Conservation (phyloP, 2,329 filamentous ascomycete species). For the Coniochaeta prunicola region DNA sequence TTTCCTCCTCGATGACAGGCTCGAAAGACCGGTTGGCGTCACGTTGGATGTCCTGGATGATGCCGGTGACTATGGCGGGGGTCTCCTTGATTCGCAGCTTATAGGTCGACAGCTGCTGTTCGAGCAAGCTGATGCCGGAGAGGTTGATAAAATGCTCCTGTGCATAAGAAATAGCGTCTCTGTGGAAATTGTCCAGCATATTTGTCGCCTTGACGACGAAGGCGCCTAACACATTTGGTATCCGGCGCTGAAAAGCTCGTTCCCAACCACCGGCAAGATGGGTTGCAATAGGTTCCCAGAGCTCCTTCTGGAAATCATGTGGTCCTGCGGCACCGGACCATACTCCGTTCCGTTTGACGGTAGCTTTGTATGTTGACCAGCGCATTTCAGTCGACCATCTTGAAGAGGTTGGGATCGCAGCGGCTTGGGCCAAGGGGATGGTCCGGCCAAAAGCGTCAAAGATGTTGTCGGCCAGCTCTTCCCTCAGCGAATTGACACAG, state of each 20-base stretch:
- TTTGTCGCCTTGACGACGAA: slow-evolving; percentile 5
- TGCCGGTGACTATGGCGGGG: neutral
- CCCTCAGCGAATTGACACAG: slow-evolving; percentile 9
- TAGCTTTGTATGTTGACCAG: slow-evolving; percentile 20
- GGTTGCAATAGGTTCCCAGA: slow-evolving; percentile 15
- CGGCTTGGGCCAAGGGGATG: slow-evolving; percentile 10
- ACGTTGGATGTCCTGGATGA: slow-evolving; percentile 14
- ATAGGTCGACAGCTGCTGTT: slow-evolving; percentile 14
- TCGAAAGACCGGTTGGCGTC: slow-evolving; percentile 16
- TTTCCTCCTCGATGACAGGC: slow-evolving; percentile 12
- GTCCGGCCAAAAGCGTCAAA: slow-evolving; percentile 14
- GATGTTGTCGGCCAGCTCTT: slow-evolving; percentile 12
- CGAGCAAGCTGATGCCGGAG: slow-evolving; percentile 11
- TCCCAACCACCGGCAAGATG: slow-evolving; percentile 17
- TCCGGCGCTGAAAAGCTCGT: slow-evolving; percentile 15
- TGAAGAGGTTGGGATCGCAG: slow-evolving; percentile 11
- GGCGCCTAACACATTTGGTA: slow-evolving; percentile 7
- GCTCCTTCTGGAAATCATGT: slow-evolving; percentile 19
- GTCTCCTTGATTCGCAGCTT: slow-evolving; percentile 8
- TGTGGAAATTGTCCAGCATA: slow-evolving; percentile 11
- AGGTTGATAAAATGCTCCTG: slow-evolving; percentile 6
- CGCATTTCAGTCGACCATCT: slow-evolving; percentile 17
- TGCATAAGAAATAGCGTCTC: slow-evolving; percentile 6
- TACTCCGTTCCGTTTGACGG: slow-evolving; percentile 12
- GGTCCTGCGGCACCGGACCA: slow-evolving; percentile 10